phyloP scores from a whole-genome alignment of 1,284 basidiomycete species.

The Stereum hirsutum region DNA sequence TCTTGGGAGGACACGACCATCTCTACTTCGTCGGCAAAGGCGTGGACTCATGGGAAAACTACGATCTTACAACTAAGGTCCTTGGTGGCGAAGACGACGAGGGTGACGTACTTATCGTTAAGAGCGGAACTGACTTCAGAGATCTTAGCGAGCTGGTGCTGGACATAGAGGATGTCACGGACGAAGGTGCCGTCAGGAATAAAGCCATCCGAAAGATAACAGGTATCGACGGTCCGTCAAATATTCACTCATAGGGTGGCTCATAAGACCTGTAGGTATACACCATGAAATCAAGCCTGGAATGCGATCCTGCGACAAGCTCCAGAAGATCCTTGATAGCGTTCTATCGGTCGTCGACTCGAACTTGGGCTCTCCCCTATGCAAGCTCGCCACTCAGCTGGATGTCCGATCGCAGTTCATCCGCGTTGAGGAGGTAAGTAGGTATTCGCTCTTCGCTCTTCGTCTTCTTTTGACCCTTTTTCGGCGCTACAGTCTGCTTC shows the following conservation, averaged over 20 bases:
- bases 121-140: slow-evolving; percentile 88
- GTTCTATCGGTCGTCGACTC: slow-evolving; percentile 67
- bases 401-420: slow-evolving; percentile 74
- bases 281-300: slow-evolving; percentile 55
- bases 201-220: slow-evolving; percentile 58
- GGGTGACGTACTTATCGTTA: slow-evolving; percentile 68
- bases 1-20: slow-evolving; percentile 90
- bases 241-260: background rate
- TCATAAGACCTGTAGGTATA: slow-evolving; percentile 35
- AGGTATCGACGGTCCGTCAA: slow-evolving; percentile 30
- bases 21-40: slow-evolving; percentile 80
- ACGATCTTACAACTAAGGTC: slow-evolving; percentile 42
- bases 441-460: background rate
- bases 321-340: slow-evolving; percentile 55
- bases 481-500: slow-evolving; percentile 50
- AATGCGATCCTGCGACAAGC: slow-evolving; percentile 46
- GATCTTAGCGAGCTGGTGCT: slow-evolving; percentile 74
- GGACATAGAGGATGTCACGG: slow-evolving; percentile 51
- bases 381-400: slow-evolving; percentile 59
- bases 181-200: slow-evolving; percentile 54
- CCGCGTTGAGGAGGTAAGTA: slow-evolving; percentile 54
- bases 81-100: slow-evolving; percentile 72
- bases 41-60: slow-evolving; percentile 64
- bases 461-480: background rate
- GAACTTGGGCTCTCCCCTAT: slow-evolving; percentile 66